Percentiles rank a stretch among this genome's conserved stretches.
phyloP scores from a whole-genome alignment of 2,329 filamentous ascomycete species.

The Alternaria solani region DNA sequence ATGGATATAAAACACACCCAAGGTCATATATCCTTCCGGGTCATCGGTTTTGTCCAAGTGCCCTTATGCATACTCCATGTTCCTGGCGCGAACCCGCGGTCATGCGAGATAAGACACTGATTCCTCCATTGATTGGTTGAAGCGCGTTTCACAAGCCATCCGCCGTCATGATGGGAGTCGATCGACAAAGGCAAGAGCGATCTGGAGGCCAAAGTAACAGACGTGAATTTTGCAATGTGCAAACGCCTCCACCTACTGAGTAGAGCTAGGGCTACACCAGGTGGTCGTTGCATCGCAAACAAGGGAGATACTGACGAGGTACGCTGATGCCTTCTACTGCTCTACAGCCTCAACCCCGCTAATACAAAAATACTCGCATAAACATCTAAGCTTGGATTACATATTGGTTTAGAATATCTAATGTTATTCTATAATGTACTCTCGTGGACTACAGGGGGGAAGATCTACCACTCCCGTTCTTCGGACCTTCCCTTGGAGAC shows the following conservation, averaged over 20 bases:
- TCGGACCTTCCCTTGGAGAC: background rate
- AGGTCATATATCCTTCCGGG: slow-evolving; percentile 1
- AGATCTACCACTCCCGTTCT: too few relatives aligned
- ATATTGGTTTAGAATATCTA: too few relatives aligned
- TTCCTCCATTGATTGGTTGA: slow-evolving; percentile 26
- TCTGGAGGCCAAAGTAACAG: background rate
- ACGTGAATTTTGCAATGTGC: background rate
- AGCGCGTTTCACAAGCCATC: slow-evolving; percentile 13
- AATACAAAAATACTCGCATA: too few relatives aligned
- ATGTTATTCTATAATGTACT: too few relatives aligned
- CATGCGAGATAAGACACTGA: slow-evolving; percentile 53
- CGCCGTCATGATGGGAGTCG: slow-evolving; percentile 11
- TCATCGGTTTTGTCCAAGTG: background rate
- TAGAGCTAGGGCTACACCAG: background rate
- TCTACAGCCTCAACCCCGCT: too few relatives aligned
- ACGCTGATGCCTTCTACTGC: too few relatives aligned
- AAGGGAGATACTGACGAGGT: too few relatives aligned
- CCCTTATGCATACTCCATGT: background rate
- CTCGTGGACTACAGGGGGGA: too few relatives aligned
- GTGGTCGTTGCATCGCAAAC: too few relatives aligned
- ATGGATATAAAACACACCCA: slow-evolving; percentile 2
- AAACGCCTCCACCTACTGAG: background rate
- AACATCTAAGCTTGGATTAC: too few relatives aligned
- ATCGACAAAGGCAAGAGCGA: slow-evolving; percentile 10
- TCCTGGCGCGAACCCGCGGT: background rate